A percentile compares a stretch with the other conserved stretches of the same genome.
These are phyloP conservation scores for Paspalum notatum DNA, from an alignment of 176 grass and related monocot genomes.

Conservation along the genomic window DNA sequence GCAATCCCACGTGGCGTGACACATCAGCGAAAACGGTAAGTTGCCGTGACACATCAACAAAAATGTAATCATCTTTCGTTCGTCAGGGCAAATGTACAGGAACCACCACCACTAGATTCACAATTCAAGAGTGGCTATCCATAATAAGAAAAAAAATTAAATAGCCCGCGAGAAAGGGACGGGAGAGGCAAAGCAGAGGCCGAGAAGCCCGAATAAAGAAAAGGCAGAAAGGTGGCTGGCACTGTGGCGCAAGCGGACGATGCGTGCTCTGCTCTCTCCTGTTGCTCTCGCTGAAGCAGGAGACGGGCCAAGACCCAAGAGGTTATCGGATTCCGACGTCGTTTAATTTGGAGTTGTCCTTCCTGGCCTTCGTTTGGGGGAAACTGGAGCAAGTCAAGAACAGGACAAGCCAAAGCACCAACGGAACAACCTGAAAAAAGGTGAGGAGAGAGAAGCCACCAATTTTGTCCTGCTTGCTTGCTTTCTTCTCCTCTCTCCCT, in stretches of 20 bases:
- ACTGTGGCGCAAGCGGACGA: slow-evolving; percentile 14
- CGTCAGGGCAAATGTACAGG: too few relatives aligned
- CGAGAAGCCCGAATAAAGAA: slow-evolving; percentile 6
- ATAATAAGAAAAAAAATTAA: too few relatives aligned
- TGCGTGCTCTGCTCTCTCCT: not conserved
- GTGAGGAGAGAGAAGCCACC: not conserved
- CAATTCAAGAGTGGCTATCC: too few relatives aligned
- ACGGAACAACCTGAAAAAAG: slow-evolving; percentile 24
- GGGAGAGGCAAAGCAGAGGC: not conserved
- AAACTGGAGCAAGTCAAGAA: not conserved
- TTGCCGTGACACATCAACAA: too few relatives aligned
- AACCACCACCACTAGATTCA: too few relatives aligned
- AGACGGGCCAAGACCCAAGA: not conserved
- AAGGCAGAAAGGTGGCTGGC: not conserved
- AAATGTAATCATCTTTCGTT: too few relatives aligned
- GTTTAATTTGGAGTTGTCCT: slow-evolving; percentile 26
- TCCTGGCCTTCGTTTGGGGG: slow-evolving; percentile 8
- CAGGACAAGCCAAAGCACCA: slow-evolving; percentile 39
- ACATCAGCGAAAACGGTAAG: too few relatives aligned
- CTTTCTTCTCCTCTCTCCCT: not conserved
- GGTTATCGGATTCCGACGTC: slow-evolving; percentile 25
- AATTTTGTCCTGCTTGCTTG: slow-evolving; percentile 52
- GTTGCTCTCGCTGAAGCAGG: slow-evolving; percentile 16
- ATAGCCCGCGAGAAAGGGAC: slow-evolving; percentile 40
- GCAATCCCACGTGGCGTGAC: too few relatives aligned